Conservation (phyloP, 441 rosid genomes). For the Pelargonium fulgidum region DNA sequence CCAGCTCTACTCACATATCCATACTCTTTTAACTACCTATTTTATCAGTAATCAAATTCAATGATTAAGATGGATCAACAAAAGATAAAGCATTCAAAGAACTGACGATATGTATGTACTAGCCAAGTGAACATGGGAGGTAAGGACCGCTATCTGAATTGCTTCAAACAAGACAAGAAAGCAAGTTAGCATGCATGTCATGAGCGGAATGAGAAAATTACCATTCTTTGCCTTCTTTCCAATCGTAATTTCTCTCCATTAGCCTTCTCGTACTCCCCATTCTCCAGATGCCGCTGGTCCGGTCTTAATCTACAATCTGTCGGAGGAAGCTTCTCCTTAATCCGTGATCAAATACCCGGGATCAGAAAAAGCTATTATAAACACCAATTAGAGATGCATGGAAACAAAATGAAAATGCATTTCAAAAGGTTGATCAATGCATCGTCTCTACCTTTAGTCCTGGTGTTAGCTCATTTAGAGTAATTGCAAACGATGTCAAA, state of each 20-base stretch:
- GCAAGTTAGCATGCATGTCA: not conserved
- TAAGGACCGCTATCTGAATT: no score
- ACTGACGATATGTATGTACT: no score
- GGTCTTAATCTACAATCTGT: slow-evolving; percentile 92
- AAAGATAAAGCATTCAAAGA: no score
- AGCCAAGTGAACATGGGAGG: no score
- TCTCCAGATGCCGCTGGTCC: slow-evolving; percentile 88
- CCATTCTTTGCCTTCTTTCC: slow-evolving; percentile 93
- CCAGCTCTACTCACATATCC: no score
- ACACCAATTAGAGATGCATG: slow-evolving; percentile 40
- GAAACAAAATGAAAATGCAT: slow-evolving; percentile 25
- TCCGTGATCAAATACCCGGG: slow-evolving; percentile 53
- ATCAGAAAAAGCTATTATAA: slow-evolving; percentile 46
- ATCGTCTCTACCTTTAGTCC: slow-evolving; percentile 76
- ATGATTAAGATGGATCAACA: no score
- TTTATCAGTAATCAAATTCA: no score
- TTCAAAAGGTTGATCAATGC: slow-evolving; percentile 22
- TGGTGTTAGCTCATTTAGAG: slow-evolving; percentile 73
- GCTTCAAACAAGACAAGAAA: not conserved
- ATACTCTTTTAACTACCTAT: no score
- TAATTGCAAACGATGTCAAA: slow-evolving; percentile 85
- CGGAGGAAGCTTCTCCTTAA: slow-evolving; percentile 94
- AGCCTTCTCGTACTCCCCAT: slow-evolving; percentile 91
- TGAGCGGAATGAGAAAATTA: slow-evolving; percentile 28
- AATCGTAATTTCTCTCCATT: slow-evolving; percentile 80